Evolutionary conservation across 2,329 filamentous ascomycete genomes (phyloP), one percentile per base, ranked within the genome.

Genomic region (Epichloe brachyelytri): DNA sequence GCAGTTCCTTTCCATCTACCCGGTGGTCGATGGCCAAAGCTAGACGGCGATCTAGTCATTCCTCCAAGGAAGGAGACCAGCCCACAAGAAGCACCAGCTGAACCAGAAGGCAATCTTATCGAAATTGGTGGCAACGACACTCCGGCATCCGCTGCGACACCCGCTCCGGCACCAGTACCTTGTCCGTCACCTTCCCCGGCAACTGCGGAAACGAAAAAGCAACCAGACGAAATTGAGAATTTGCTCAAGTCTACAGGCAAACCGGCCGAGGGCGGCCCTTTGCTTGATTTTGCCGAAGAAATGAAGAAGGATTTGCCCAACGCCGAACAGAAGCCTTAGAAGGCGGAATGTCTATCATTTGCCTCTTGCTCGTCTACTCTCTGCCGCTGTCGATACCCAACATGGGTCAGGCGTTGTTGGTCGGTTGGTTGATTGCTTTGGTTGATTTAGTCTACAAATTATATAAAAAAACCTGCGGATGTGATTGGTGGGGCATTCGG

Each of bases 1-100:
- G 62, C 91, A 97, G 65, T 89, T 97, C 51, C 74, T 94, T 59
- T 77, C 85, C 22, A 89, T 97, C 53, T 86, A 88, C 49, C 88
- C 93, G 2, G 86, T 98, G 53, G 64, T 97, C 26, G 79, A 80
- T 39, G 90, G 88, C 34, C 88, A 95, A 65, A 77, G 59, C 65
- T 71, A 22, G 68, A 70, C 41, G 68, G 74, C 50, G 71, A 74
- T 64, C 77, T 78, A 58, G 64, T 76, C 56, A 80, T 85, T 52
- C 77, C 81, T 54, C 71, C 77, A 53, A 62, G 53, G 17, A 55
- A 54, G 36, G 50, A 36, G 37, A 37, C 47, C 20, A 41, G 20
- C 20, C 34, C 49, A 26, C 26, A 48, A 30, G 47, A 46, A 3
- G 22, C 20, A 33, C 53, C 44, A 43, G 48, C 33, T 34, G 69